phyloP scores from a whole-genome alignment of 106 monocot genomes.

The Dioscorea alata region DNA sequence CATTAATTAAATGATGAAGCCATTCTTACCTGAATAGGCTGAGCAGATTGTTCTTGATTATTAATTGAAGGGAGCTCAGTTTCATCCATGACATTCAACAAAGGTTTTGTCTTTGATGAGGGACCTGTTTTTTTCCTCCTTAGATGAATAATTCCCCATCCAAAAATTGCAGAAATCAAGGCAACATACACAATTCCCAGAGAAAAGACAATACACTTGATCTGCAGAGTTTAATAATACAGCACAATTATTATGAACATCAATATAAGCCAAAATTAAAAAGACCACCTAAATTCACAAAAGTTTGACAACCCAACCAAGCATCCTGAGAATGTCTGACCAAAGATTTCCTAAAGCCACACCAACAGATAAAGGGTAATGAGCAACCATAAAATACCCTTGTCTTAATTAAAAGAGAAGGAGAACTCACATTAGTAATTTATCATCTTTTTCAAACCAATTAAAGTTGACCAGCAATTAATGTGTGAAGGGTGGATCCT shows the following conservation, averaged over 20 bases:
- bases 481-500: too few relatives aligned
- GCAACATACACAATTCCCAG: slow-evolving; percentile 47
- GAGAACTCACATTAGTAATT: too few relatives aligned
- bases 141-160: slow-evolving; percentile 41
- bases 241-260: not conserved
- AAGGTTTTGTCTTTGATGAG: slow-evolving; percentile 32
- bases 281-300: too few relatives aligned
- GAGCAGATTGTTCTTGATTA: slow-evolving; percentile 23
- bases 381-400: too few relatives aligned
- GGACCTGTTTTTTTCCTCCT: slow-evolving; percentile 22
- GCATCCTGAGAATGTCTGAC: too few relatives aligned
- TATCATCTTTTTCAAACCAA: too few relatives aligned
- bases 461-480: too few relatives aligned
- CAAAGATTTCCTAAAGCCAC: too few relatives aligned
- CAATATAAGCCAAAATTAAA: too few relatives aligned
- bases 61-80: slow-evolving; percentile 32
- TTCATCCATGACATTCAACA: slow-evolving; percentile 20
- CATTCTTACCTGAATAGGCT: slow-evolving; percentile 28
- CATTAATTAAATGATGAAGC: not conserved
- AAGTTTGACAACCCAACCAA: too few relatives aligned
- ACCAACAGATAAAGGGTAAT: too few relatives aligned
- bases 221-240: slow-evolving; percentile 34
- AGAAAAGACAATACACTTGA: slow-evolving; percentile 80
- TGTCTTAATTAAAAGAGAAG: too few relatives aligned
- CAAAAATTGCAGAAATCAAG: slow-evolving; percentile 38